Percentiles rank a stretch among this genome's conserved stretches.
Evolutionary conservation across 441 rosid species (phyloP).

Genomic region (Populus hybrid): DNA sequence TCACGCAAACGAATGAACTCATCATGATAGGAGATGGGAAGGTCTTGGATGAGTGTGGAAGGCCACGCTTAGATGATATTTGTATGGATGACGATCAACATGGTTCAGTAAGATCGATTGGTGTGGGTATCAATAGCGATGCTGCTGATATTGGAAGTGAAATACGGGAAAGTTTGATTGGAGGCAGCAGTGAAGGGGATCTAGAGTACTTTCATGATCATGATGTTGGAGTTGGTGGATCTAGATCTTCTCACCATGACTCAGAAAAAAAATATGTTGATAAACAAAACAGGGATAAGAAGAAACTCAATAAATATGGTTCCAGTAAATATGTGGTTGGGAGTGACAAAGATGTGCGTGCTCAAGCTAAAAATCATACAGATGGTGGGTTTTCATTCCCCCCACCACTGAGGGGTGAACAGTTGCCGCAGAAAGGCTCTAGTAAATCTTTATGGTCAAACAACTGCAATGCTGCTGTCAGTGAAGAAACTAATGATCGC

Average conservation of each 20-base stretch:
- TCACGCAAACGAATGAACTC: constrained; percentile 72
- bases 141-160: constrained; percentile 89
- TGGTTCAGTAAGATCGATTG: constrained; percentile 91
- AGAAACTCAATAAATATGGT: constrained; percentile 30
- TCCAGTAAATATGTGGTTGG: constrained; percentile 28
- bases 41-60: constrained; percentile 40
- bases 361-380: constrained; percentile 44
- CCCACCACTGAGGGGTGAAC: constrained; percentile 61
- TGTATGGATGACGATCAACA: constrained; percentile 79
- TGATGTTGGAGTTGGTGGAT: constrained; percentile 47
- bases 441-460: constrained; percentile 60
- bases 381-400: constrained; percentile 76
- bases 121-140: constrained; percentile 90
- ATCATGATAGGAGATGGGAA: constrained; percentile 61
- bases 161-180: constrained; percentile 74
- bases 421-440: constrained; percentile 44
- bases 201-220: constrained; percentile 60
- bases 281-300: constrained; percentile 39
- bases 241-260: constrained; percentile 42
- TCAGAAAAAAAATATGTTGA: constrained; percentile 48
- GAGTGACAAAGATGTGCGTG: constrained; percentile 42
- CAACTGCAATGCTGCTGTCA: constrained; percentile 36
- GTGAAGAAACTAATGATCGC: constrained; percentile 48
- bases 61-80: constrained; percentile 52
- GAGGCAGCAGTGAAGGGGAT: constrained; percentile 86